Percentiles rank a stretch among this genome's conserved stretches.
Evolutionary conservation across 1,284 basidiomycete genomes (phyloP).

Genomic region (Veloporphyrellus conicus): DNA sequence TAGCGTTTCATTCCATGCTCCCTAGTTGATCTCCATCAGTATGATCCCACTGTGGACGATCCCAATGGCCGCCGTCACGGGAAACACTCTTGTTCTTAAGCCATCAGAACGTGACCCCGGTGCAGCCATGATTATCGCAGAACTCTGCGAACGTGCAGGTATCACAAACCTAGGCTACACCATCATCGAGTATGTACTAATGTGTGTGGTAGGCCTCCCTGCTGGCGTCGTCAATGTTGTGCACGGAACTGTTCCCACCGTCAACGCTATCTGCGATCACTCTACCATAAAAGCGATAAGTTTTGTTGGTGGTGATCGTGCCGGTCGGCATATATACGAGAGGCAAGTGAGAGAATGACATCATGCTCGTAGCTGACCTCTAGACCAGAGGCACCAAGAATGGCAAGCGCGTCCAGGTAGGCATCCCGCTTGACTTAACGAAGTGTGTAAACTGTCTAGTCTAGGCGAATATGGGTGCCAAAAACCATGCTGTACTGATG

Average conservation of each 20-base stretch:
- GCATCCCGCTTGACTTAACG: slow-evolving; percentile 7
- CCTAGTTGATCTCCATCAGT: slow-evolving; percentile 39
- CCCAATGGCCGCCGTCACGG: slow-evolving; percentile 82
- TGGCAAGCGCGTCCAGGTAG: slow-evolving; percentile 87
- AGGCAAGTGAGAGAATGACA: slow-evolving; percentile 42
- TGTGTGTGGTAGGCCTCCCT: slow-evolving; percentile 54
- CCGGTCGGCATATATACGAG: slow-evolving; percentile 92
- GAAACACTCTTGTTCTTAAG: slow-evolving; percentile 93
- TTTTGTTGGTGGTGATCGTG: slow-evolving; percentile 94
- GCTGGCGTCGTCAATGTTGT: slow-evolving; percentile 84
- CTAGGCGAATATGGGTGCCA: slow-evolving; percentile 90
- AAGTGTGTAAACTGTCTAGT: neutral
- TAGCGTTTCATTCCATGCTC: neutral
- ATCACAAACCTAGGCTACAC: slow-evolving; percentile 25
- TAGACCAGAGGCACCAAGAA: slow-evolving; percentile 65
- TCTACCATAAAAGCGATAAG: slow-evolving; percentile 90
- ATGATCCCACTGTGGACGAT: slow-evolving; percentile 99
- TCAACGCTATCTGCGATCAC: slow-evolving; percentile 93
- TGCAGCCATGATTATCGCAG: slow-evolving; percentile 95
- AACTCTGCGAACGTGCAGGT: slow-evolving; percentile 85
- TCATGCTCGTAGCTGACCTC: slow-evolving; percentile 6
- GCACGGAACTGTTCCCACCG: slow-evolving; percentile 84
- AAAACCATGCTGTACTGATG: slow-evolving; percentile 95
- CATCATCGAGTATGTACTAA: slow-evolving; percentile 1
- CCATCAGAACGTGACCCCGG: slow-evolving; percentile 96